Conservation (phyloP, 768 basidiomycete species). For the Sistotremastrum niveocremeum region DNA sequence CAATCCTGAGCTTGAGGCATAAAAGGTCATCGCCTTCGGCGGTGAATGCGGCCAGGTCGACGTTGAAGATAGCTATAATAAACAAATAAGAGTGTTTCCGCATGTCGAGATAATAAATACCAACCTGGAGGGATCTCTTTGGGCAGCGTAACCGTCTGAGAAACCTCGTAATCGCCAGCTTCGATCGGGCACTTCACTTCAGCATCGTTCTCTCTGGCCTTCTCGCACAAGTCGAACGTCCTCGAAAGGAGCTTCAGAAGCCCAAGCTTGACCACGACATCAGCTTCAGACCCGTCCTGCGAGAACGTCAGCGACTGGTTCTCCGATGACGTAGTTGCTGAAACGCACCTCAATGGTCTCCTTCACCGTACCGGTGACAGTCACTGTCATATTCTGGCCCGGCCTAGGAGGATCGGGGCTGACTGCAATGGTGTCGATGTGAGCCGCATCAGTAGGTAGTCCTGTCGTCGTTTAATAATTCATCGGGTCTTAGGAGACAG, state of each 20-base stretch:
- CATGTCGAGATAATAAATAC: slow-evolving; percentile 5
- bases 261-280: slow-evolving; percentile 89
- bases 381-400: slow-evolving; percentile 80
- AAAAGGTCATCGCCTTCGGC: slow-evolving; percentile 59
- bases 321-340: background rate
- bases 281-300: slow-evolving; percentile 83
- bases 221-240: slow-evolving; percentile 79
- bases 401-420: slow-evolving; percentile 83
- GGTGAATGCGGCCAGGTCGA: slow-evolving; percentile 59
- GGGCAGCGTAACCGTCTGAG: slow-evolving; percentile 76
- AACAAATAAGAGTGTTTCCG: slow-evolving; percentile 1
- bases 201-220: slow-evolving; percentile 81
- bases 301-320: background rate
- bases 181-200: slow-evolving; percentile 76
- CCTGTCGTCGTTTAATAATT: slow-evolving; percentile 25
- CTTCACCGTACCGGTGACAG: slow-evolving; percentile 46
- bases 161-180: slow-evolving; percentile 54
- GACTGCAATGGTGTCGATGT: slow-evolving; percentile 58
- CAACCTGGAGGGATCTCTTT: slow-evolving; percentile 79
- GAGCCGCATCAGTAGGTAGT: slow-evolving; percentile 28
- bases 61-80: slow-evolving; percentile 64
- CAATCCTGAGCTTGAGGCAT: slow-evolving; percentile 67
- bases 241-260: slow-evolving; percentile 79
- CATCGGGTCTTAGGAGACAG: background rate
- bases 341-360: slow-evolving; percentile 49